Percentiles rank a stretch among this genome's conserved stretches.
phyloP scores from a whole-genome alignment of 2,329 filamentous ascomycete species.

The Tolypocladium guangdongense region DNA sequence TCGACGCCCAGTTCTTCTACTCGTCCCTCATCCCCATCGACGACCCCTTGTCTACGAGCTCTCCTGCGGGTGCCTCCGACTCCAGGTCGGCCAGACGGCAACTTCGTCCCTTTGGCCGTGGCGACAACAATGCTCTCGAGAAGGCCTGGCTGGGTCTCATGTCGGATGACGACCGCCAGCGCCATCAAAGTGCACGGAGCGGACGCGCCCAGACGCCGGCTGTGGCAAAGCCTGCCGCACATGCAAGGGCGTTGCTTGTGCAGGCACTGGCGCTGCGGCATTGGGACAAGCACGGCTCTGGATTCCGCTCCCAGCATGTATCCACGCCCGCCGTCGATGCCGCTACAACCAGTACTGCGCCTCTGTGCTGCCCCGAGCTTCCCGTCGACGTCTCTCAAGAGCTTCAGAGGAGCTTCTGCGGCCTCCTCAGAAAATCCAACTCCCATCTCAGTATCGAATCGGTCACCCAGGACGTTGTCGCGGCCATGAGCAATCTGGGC shows the following conservation, averaged over 20 bases:
- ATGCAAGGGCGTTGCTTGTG: conserved; percentile 24
- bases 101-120: conserved; percentile 66
- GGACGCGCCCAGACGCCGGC: conserved; percentile 16
- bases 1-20: conserved; percentile 75
- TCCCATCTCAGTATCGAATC: conserved; percentile 29
- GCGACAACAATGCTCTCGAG: conserved; percentile 72
- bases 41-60: conserved; percentile 64
- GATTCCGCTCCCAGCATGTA: not conserved
- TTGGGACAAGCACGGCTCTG: conserved; percentile 31
- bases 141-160: conserved; percentile 60
- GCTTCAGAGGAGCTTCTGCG: conserved; percentile 38
- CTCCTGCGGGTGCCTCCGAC: conserved; percentile 39
- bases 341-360: conserved; percentile 29
- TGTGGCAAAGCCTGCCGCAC: conserved; percentile 14
- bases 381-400: conserved; percentile 34
- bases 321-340: not conserved
- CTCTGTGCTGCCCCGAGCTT: conserved; percentile 39
- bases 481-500: conserved; percentile 12
- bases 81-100: conserved; percentile 44
- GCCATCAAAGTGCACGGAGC: conserved; percentile 28
- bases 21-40: conserved; percentile 73
- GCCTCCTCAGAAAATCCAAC: conserved; percentile 30
- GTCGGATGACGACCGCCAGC: conserved; percentile 33
- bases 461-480: conserved; percentile 35
- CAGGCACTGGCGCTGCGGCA: conserved; percentile 34